A percentile compares a stretch with the other conserved stretches of the same genome.
phyloP scores from a whole-genome alignment of 768 basidiomycete genomes.

The Mycena leptocephala region DNA sequence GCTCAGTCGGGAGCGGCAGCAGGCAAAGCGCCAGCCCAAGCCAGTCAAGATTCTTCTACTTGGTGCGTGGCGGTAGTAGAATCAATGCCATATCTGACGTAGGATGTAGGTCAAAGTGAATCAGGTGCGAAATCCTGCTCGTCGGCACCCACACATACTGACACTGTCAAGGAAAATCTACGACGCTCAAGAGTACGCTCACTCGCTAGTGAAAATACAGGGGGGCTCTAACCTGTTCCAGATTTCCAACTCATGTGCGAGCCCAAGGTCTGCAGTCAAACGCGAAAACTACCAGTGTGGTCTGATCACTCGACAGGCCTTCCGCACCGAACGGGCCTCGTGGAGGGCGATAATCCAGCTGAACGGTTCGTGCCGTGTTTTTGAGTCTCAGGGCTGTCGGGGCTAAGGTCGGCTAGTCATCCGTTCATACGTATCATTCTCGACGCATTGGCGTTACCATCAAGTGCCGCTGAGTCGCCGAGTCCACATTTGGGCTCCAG shows the following conservation, averaged over 20 bases:
- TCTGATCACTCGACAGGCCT: slow-evolving; percentile 57
- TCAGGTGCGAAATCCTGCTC: slow-evolving; percentile 64
- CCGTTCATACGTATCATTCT: slow-evolving; percentile 78
- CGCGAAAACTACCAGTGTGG: too few relatives aligned
- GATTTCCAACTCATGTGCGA: slow-evolving; percentile 79
- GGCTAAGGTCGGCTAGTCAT: slow-evolving; percentile 45
- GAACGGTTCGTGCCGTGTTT: slow-evolving; percentile 60
- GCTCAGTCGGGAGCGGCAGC: slow-evolving; percentile 67
- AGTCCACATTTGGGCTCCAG: slow-evolving; percentile 35
- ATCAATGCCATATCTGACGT: neutral
- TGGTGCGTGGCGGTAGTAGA: slow-evolving; percentile 54
- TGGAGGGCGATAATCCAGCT: slow-evolving; percentile 82
- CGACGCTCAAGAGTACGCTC: slow-evolving; percentile 83
- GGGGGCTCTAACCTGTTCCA: slow-evolving; percentile 41
- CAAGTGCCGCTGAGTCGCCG: slow-evolving; percentile 33
- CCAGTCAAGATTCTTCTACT: slow-evolving; percentile 72
- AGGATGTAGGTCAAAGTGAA: slow-evolving; percentile 78
- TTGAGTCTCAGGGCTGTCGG: too few relatives aligned
- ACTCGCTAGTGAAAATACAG: neutral
- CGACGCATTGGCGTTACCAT: slow-evolving; percentile 61
- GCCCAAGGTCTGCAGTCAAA: slow-evolving; percentile 60
- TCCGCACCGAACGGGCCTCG: slow-evolving; percentile 73
- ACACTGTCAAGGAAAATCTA: slow-evolving; percentile 76
- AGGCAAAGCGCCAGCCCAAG: slow-evolving; percentile 66
- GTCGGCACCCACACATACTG: neutral